Evolutionary conservation across 371 early-diverging fungal species (phyloP), one percentile per base, ranked within the genome.

Genomic region (Blakeslea trispora): DNA sequence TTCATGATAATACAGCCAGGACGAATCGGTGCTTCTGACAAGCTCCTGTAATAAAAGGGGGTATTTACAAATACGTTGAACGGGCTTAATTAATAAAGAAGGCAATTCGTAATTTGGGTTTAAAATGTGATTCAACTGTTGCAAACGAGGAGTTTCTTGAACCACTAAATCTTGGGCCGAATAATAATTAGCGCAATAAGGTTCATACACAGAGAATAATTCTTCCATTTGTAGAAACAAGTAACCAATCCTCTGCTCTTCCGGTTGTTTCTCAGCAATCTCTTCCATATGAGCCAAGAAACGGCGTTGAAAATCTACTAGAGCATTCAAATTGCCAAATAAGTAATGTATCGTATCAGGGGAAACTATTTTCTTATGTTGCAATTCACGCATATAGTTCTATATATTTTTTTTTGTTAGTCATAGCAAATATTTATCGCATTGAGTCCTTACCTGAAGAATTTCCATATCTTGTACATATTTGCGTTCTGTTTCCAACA

Each of bases 41-140:
- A 97, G 82, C 64, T 95, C 92, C 52, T 85, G 77, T 62, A 97
- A 79, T 45, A 96, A 82, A 24, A 96, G 77, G 19, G 95, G 95
- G 73, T 98, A 99, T 80, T 94, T 96, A 82, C 96, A 95, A 56
- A 98, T 90, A 55, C 99, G 88, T 75, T 99, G 98, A 1, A 98
- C 88, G 1, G 99, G 99, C 71, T 95, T 94, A 74, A 99, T 96
- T 42, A 99, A 81, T 69, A 92, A 81, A 15, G 94, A 92, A 18
- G 90, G 95, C 49, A 98, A 77, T 59, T 89, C 89, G 54, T 91
- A 89, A 31, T 74, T 82, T 9, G 96, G 94, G 53, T 97, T 95
- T 49, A 96, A 72, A 18, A 94, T 68, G 55, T 86, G 79, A 28
- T 79, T 73, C 47, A 91, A 68, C 57, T 75, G 75, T 61, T 77